Conservation (phyloP, 2,329 filamentous ascomycete species). For the Verticillium albo-atrum region DNA sequence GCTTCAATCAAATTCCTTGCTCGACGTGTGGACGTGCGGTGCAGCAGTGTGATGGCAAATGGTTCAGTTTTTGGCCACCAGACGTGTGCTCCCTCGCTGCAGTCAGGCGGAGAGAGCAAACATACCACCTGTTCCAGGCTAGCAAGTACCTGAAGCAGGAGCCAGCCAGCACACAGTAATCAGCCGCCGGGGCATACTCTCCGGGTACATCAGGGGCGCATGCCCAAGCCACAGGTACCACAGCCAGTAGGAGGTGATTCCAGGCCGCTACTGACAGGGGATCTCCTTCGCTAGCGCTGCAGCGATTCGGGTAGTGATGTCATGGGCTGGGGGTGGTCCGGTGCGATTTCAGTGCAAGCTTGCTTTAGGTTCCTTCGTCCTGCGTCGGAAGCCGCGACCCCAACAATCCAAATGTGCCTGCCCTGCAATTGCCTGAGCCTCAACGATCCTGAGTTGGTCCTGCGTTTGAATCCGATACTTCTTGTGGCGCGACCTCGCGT, state of each 20-base stretch:
- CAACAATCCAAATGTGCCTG: background rate
- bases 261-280: background rate
- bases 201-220: background rate
- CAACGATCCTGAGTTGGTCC: background rate
- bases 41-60: background rate
- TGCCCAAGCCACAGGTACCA: background rate
- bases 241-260: background rate
- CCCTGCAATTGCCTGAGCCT: background rate
- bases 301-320: constrained; percentile 3
- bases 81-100: too few species aligned
- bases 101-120: background rate
- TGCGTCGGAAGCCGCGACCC: background rate
- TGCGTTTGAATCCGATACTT: background rate
- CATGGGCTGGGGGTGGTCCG: background rate
- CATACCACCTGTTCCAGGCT: background rate
- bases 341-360: background rate
- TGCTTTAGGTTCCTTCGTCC: background rate
- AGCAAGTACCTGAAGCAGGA: too few species aligned
- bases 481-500: background rate
- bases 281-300: background rate
- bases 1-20: background rate
- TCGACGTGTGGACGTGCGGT: background rate
- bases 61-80: too few species aligned
- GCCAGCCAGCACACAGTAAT: background rate
- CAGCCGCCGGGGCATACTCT: background rate